Conservation (phyloP, 306 rosid genomes). For the Vigna reflexopilosa region DNA sequence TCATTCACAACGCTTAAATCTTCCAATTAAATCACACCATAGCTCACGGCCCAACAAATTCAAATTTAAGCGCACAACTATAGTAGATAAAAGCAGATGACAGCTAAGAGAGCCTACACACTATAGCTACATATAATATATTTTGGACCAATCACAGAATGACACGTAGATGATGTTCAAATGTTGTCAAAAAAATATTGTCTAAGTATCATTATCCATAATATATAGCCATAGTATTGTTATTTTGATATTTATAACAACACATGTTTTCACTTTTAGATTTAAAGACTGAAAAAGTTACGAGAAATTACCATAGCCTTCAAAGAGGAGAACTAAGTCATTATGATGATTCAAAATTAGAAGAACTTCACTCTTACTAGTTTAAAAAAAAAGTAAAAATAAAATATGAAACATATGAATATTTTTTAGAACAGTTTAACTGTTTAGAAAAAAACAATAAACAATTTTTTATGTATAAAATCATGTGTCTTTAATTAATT, state of each 20-base stretch:
- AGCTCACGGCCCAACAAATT: slow-evolving; percentile 15
- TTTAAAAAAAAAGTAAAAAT: background rate
- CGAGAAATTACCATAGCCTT: background rate
- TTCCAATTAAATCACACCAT: background rate
- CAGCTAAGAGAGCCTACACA: background rate
- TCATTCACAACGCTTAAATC: slow-evolving; percentile 4
- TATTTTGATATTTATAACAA: background rate
- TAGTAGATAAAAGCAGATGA: background rate
- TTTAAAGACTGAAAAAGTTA: too few relatives aligned
- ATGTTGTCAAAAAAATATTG: too few relatives aligned
- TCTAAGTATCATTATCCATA: too few relatives aligned
- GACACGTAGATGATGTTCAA: too few relatives aligned
- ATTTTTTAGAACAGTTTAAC: background rate
- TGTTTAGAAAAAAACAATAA: background rate
- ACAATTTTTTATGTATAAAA: background rate
- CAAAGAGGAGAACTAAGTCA: background rate
- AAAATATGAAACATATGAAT: background rate
- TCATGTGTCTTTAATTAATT: too few relatives aligned
- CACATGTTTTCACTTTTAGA: background rate
- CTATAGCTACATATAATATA: background rate
- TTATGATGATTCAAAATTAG: background rate
- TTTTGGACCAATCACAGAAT: too few relatives aligned
- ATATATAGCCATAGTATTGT: background rate
- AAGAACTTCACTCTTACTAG: background rate
- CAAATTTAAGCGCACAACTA: background rate